A percentile compares a stretch with the other conserved stretches of the same genome.
These are phyloP conservation scores for Thamnidium elegans DNA, from an alignment of 192 early-diverging fungal genomes.

Conservation along the genomic window DNA sequence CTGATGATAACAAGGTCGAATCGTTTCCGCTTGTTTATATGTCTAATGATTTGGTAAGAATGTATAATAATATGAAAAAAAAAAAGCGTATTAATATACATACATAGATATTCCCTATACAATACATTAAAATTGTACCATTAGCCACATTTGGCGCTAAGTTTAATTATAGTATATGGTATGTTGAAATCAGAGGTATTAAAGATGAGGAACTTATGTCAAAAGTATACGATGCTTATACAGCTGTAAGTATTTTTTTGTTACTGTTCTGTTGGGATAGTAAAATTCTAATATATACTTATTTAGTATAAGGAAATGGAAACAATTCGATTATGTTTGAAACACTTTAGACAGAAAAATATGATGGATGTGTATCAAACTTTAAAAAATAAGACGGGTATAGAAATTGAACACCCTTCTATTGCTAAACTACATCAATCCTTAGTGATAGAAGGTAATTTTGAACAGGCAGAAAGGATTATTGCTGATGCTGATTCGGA, in stretches of 20 bases:
- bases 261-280: not conserved
- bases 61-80: not conserved
- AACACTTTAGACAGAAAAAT: constrained; percentile 85
- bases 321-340: constrained; percentile 82
- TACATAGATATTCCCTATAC: constrained; percentile 74
- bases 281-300: constrained; percentile 7
- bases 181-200: constrained; percentile 82
- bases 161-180: constrained; percentile 97
- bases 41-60: constrained; percentile 61
- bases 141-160: constrained; percentile 87
- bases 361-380: constrained; percentile 70
- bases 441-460: constrained; percentile 71
- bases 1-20: constrained; percentile 79
- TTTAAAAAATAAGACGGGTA: constrained; percentile 59
- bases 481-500: constrained; percentile 57
- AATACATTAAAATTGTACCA: constrained; percentile 93
- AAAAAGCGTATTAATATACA: not conserved
- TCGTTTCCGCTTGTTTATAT: constrained; percentile 80
- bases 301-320: constrained; percentile 72
- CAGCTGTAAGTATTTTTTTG: constrained; percentile 50
- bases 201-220: constrained; percentile 38
- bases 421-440: constrained; percentile 72
- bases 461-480: constrained; percentile 68
- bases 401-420: constrained; percentile 77
- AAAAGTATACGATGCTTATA: constrained; percentile 56